Evolutionary conservation across 2,329 filamentous ascomycete genomes (phyloP), one percentile per base, ranked within the genome.

Genomic region (Periconia macrospinosa): DNA sequence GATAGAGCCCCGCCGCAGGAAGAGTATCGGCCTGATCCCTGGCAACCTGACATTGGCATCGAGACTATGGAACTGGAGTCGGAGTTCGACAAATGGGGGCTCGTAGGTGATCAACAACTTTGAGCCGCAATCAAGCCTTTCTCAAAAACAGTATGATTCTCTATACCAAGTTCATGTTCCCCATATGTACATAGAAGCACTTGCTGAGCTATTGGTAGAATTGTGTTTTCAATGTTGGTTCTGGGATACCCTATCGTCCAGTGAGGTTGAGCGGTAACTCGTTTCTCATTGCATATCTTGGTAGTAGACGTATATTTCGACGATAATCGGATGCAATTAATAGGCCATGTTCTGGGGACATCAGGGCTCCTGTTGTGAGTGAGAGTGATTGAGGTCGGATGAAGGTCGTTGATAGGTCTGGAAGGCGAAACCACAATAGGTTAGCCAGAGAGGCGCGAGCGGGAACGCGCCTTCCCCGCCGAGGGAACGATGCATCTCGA

Each of bases 31-130:
- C 20, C 62, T 2, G 76, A 75, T 63, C 19, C 56, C n/a, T 74
- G 75, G 64, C 66, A 76, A 40, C 59, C 66, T 6, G 69, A 71
- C 46, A 63, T 71, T 20, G 70, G 59, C 30, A 65, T 75, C 50
- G 60, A 52, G 37, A 64, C 73, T n/a, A 62, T 75, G 50, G 73
- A 78, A 45, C 66, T 72, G 47, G 72, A 71, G 41, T 73, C 75
- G 17, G 76, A 80, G 45, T 78, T 80, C 55, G 77, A 80, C 44
- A 75, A 76, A 45, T 80, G 77, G 77, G 43, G 43, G 14, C 23
- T 45, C 6, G 69, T 81, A 58, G 69, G 69, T 5, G 68, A 71
- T 47, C 59, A 66, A 42, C 63, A 59, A 59, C 43, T 30, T 37
- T 37, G 33, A 37, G 11, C 33, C 11, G 3, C 15, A 13, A 13